Percentiles rank a stretch among this genome's conserved stretches.
Conservation (phyloP, 2,329 filamentous ascomycete species). For the Emmonsia crescens region DNA sequence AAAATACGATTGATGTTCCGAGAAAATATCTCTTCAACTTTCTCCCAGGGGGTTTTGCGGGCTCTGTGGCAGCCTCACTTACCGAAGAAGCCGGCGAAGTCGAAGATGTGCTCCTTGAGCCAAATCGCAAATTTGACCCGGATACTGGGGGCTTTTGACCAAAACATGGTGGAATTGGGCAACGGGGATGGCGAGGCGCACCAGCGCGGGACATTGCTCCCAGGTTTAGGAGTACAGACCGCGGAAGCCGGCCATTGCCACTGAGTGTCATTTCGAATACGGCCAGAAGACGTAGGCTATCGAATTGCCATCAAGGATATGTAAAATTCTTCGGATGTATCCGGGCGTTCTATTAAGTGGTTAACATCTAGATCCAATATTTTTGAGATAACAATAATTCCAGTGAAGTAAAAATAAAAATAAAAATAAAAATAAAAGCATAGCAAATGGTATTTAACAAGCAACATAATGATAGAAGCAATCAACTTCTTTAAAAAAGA, state of each 20-base stretch:
- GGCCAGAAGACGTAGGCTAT: neutral
- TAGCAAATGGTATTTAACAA: neutral
- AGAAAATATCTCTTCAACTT: conserved; percentile 13
- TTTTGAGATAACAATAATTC: neutral
- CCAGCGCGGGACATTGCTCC: neutral
- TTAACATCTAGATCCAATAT: neutral
- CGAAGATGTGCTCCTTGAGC: conserved; percentile 5
- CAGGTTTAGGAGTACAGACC: neutral
- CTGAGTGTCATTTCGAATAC: conserved; percentile 1
- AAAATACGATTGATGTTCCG: conserved; percentile 44
- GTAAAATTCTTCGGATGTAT: neutral
- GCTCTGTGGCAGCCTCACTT: neutral
- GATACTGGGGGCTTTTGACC: neutral
- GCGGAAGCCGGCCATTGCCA: conserved; percentile 9
- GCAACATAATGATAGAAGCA: neutral
- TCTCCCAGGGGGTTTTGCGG: neutral
- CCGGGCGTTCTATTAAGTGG: neutral
- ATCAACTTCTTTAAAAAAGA: neutral
- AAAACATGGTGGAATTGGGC: neutral
- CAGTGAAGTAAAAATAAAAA: neutral
- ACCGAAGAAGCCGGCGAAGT: neutral
- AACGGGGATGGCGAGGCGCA: neutral
- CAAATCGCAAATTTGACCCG: neutral
- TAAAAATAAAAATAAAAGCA: neutral
- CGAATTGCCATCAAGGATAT: neutral